phyloP scores from a whole-genome alignment of 345 rosid genomes.

The Eucalyptus lansdowneana region DNA sequence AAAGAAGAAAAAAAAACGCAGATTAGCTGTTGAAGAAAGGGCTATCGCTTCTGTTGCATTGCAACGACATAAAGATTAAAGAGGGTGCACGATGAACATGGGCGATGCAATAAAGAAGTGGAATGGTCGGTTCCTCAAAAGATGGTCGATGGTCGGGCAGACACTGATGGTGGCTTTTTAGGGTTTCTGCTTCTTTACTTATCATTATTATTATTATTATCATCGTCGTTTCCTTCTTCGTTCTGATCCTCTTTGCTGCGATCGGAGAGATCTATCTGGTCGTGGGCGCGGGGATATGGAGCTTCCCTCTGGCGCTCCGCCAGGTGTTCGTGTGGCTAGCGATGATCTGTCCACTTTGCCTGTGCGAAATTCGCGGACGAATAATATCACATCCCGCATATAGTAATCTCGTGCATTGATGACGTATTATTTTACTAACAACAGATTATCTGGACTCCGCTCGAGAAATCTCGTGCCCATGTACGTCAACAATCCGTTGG shows the following conservation, averaged over 20 bases:
- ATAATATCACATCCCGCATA: not conserved
- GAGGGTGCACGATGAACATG: not conserved
- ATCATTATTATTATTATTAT: not conserved
- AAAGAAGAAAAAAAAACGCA: not conserved
- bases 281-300: not conserved
- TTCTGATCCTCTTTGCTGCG: not conserved
- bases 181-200: not conserved
- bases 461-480: not conserved
- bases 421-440: accelerated
- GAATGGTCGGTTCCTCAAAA: not conserved
- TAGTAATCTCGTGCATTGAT: not conserved
- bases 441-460: not conserved
- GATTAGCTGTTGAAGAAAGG: not conserved
- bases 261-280: not conserved
- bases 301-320: not conserved
- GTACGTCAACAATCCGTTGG: not conserved
- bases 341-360: not conserved
- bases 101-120: not conserved
- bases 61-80: not conserved
- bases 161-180: not conserved
- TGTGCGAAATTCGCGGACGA: not conserved
- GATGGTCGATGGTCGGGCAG: not conserved
- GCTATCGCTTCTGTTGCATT: not conserved
- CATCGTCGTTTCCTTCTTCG: not conserved
- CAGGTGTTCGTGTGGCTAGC: not conserved